phyloP scores from a whole-genome alignment of 139 green algal species.

The Chlamydomonas sp. region DNA sequence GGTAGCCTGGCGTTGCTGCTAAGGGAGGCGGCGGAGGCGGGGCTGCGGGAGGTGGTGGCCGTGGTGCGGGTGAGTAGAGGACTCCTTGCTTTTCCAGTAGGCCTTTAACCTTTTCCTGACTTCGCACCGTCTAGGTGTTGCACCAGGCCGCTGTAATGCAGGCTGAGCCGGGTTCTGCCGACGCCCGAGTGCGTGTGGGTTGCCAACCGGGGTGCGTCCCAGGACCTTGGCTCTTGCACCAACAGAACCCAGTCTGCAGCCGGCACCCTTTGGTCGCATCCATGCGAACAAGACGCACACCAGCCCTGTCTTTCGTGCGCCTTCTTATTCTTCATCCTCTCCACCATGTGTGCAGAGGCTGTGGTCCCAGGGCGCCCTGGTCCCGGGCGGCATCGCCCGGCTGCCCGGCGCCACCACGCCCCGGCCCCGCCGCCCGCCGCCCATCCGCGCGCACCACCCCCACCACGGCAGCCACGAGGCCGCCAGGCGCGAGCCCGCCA shows the following conservation, averaged over 20 bases:
- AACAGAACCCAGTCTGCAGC: too few relatives aligned
- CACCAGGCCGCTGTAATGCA: too few relatives aligned
- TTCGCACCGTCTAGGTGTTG: too few relatives aligned
- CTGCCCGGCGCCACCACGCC: slow-evolving; percentile 16
- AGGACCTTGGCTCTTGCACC: too few relatives aligned
- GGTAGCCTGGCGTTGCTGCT: neutral
- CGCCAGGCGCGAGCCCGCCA: neutral
- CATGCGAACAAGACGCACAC: neutral
- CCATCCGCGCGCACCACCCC: too few relatives aligned
- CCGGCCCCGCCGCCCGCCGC: neutral
- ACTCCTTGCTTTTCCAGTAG: neutral
- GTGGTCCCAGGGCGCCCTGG: slow-evolving; percentile 11
- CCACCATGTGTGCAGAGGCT: neutral
- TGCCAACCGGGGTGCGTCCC: too few relatives aligned
- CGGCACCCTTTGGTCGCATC: too few relatives aligned
- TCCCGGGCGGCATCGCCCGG: slow-evolving; percentile 15
- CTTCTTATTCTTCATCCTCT: neutral
- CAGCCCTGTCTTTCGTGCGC: neutral
- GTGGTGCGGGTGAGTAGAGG: neutral
- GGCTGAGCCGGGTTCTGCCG: too few relatives aligned
- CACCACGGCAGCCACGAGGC: too few relatives aligned
- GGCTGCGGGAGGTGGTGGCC: neutral
- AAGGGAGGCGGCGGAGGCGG: slow-evolving; percentile 11
- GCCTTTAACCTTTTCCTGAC: too few relatives aligned
- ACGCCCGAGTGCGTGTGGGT: too few relatives aligned